Base-by-base conservation (phyloP, 2,329 filamentous ascomycete genomes). In the Aspergillus sp. region DNA sequence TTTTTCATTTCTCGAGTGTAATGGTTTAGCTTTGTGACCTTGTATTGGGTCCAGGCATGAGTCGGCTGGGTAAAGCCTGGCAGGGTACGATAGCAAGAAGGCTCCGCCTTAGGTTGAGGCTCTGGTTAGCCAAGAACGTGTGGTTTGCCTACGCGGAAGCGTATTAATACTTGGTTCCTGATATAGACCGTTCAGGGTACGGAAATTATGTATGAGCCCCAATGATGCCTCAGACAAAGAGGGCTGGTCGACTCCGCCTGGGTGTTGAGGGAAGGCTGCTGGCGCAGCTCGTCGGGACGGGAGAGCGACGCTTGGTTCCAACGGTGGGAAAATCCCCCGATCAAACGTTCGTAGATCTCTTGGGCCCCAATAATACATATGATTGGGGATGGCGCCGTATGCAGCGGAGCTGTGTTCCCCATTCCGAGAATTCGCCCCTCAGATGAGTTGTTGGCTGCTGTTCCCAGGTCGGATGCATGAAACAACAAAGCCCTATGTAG, bases 401-500 rank as follows among this genome's bases (percentile, higher is more conserved):
- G 59, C 56, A 45, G 40, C 44, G 41, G 41, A 17, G 52, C 47
- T 37, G 5, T 45, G 14, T 31, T 14, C 7, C 25, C 35, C 41
- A 23, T 6, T 12, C 21, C 12, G 6, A 40, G 43, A 15, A 17
- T 33, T 31, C 35, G 15, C 50, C 35, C 35, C 37, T 43, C 23
- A 21, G n/a, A 33, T 41, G 15, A 23, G 23, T 21, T 15, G 43
- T 47, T 46, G 23, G 19, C 45, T 39, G 52, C 39, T 53, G 55
- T 21, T 54, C 46, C 37, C 19, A 37, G 46, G 41, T 27, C 50
- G 50, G 55, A 55, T 40, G 48, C 31, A 31, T 52, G 55, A 52
- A 53, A 53, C 35, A 57, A 64, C 58, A 61, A 64, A 67, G 65
- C 67, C 67, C 64, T 65, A 68, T 70, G 69, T 65, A 33, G 56